These are phyloP conservation scores for Parietaria judaica DNA, from an alignment of 306 rosid species.

Conservation along the genomic window DNA sequence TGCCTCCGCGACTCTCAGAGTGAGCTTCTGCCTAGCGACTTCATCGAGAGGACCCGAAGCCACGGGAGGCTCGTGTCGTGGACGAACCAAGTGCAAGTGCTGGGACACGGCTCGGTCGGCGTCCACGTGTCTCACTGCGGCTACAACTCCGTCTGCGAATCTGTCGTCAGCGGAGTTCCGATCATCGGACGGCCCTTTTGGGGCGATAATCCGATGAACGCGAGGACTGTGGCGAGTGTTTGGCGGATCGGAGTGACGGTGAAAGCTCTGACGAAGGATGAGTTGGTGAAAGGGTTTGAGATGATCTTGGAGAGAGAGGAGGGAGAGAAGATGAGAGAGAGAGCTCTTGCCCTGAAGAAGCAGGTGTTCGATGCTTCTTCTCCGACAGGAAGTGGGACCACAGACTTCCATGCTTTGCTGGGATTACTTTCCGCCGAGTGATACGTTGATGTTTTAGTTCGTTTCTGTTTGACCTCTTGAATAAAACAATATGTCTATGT, in stretches of 20 bases:
- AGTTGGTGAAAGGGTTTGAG: constrained; percentile 30
- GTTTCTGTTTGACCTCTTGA: too few species aligned
- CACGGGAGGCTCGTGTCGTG: constrained; percentile 40
- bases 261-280: constrained; percentile 35
- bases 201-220: constrained; percentile 37
- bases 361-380: constrained; percentile 18
- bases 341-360: constrained; percentile 14
- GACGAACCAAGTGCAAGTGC: constrained; percentile 38
- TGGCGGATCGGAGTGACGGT: constrained; percentile 39
- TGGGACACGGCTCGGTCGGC: constrained; percentile 35
- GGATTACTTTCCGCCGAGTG: constrained; percentile 3
- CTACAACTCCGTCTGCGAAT: constrained; percentile 38
- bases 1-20: constrained; percentile 3
- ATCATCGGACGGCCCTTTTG: constrained; percentile 42
- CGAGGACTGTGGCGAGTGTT: constrained; percentile 28
- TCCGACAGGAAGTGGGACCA: constrained; percentile 21
- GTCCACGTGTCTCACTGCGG: constrained; percentile 48
- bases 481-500: too few species aligned
- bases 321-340: constrained; percentile 24
- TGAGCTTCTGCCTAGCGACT: constrained; percentile 26
- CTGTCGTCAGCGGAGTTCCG: constrained; percentile 40
- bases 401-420: constrained; percentile 15
- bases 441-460: too few species aligned
- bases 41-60: constrained; percentile 24
- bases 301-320: constrained; percentile 24